Evolutionary conservation across 345 rosid genomes (phyloP), one percentile per base, ranked within the genome.

Genomic region (Pistacia integerrima): DNA sequence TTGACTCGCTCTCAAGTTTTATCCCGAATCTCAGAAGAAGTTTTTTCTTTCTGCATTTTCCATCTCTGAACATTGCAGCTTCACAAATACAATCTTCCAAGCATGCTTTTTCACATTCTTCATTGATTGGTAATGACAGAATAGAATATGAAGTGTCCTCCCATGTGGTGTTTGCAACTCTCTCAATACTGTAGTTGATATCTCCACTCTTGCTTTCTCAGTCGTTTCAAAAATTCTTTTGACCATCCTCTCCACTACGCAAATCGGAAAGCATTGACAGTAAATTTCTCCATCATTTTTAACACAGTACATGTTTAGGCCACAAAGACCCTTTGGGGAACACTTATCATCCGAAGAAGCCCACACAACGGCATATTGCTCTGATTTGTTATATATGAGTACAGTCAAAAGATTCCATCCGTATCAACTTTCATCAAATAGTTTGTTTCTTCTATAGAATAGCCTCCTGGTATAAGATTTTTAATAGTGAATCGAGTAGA

Each of bases 61-160:
- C 64, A 6, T 0, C 63, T 3, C 6, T 22, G 69, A 17, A 80
- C 6, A 66, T 8, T 52, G 67, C 83, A 1, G 28, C 79, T 67
- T 76, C 79, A 38, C 79, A 80, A 55, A 65, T 71, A 60, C 83
- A 80, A n/a, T 76, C 79, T 25, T 55, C 41, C 64, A 72, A n/a
- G 13, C 83, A 76, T 60, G 78, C 74, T 11, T 6, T 3, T 38
- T 3, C 36, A 55, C 79, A 76, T 3, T 65, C 63, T 35, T 72
- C 69, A 3, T 49, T 11, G 3, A 76, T 4, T 4, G 5, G 30
- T 17, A 36, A 41, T 5, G 44, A 28, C n/a, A 49, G 44, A 30
- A 7, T 62, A 5, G 77, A 60, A 33, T 57, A 57, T 4, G 25
- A 20, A 57, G 1, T 5, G 16, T 57, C 61, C 8, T 57, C 61